phyloP scores from a whole-genome alignment of 352 stramenopile genomes.

The Lagenidium giganteum region DNA sequence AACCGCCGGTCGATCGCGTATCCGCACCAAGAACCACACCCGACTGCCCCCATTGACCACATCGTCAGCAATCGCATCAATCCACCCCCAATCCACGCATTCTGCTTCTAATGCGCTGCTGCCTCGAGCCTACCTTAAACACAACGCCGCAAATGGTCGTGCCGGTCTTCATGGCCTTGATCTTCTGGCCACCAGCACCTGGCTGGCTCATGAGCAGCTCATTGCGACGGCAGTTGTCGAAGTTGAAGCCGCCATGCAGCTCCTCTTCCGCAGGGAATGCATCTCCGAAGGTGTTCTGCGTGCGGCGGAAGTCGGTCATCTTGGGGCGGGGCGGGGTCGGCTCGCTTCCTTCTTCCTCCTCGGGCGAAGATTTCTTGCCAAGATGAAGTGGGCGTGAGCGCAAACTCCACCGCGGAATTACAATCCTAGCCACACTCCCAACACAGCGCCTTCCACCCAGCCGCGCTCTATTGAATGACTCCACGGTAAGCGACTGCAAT shows the following conservation, averaged over 20 bases:
- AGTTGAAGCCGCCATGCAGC: constrained; percentile 84
- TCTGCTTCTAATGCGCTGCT: background rate
- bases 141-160: constrained; percentile 96
- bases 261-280: constrained; percentile 51
- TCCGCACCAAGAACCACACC: constrained; percentile 97
- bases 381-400: too few relatives aligned
- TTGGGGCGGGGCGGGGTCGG: background rate
- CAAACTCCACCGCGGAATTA: too few relatives aligned
- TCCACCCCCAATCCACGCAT: background rate
- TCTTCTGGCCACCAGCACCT: constrained; percentile 40
- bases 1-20: constrained; percentile 95
- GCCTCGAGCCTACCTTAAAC: constrained; percentile 68
- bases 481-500: too few relatives aligned
- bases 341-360: constrained; percentile 4
- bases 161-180: constrained; percentile 92
- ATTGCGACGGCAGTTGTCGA: constrained; percentile 93
- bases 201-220: constrained; percentile 66
- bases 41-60: too few relatives aligned
- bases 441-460: too few relatives aligned
- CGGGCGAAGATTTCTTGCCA: constrained; percentile 24
- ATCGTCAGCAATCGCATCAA: too few relatives aligned
- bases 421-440: too few relatives aligned
- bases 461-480: too few relatives aligned
- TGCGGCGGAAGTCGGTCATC: constrained; percentile 83
- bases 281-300: constrained; percentile 73